Base-by-base conservation (phyloP, 805 yeast species). In the Candida easanensis region DNA sequence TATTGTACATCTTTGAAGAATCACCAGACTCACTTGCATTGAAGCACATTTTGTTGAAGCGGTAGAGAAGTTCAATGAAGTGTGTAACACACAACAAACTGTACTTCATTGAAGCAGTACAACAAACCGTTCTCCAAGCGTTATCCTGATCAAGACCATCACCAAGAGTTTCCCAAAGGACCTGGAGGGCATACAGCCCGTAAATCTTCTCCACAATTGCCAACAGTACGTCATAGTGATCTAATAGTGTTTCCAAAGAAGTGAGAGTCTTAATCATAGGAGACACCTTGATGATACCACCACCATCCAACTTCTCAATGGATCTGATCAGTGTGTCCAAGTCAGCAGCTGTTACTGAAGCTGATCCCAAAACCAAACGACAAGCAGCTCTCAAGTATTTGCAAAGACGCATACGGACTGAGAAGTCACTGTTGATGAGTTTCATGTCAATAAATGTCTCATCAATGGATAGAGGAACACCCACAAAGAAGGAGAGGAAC, bases 391-490 rank as follows among this genome's bases (percentile, higher is more conserved):
- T 56, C 1, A 50, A 11, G 3, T 33, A 22, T 3, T 41, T 25
- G 14, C 36, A 33, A n/a, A 52, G 22, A 9, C 41, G 41, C 10
- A 45, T 41, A 13, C 39, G 16, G 3, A 36, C 8, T 5, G 33
- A n/a, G 3, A 32, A 8, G 2, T 41, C 36, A 8, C 42, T 36
- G 4, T 21, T 32, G 5, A 42, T 18, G 4, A 41, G 14, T 1
- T 25, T 19, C 4, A 40, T 34, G 25, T 48, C 37, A 9, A 52
- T 31, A 18, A 31, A 44, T 1, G 49, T 44, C 10, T 56, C 58
- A 13, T 45, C 52, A 14, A 58, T 46, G 1, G 51, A 26, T 34
- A 54, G 22, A 3, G 61, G 63, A 4, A 53, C 18, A 8, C 63
- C 63, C 20, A 51, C 22, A 6, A 42, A 21, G 18, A 57, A 39